A percentile compares a stretch with the other conserved stretches of the same genome.
These are phyloP conservation scores for Takakia lepidozioides DNA, from an alignment of 225 moss, liverwort and hornwort species.

Conservation along the genomic window DNA sequence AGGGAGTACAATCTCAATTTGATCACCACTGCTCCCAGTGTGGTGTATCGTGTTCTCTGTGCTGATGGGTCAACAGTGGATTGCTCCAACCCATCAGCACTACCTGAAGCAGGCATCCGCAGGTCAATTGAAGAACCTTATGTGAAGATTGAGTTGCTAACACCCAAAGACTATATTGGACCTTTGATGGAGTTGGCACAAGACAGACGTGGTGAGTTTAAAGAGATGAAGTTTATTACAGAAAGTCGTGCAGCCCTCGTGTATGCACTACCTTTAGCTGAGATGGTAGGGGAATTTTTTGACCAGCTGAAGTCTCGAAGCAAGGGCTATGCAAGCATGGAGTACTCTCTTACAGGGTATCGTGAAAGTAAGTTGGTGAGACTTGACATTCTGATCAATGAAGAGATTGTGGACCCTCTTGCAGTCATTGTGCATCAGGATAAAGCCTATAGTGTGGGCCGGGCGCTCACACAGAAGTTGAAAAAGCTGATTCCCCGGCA, in stretches of 20 bases:
- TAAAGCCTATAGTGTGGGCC: slow-evolving; percentile 83
- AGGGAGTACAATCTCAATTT: slow-evolving; percentile 90
- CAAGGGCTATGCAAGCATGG: slow-evolving; percentile 99
- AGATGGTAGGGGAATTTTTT: slow-evolving; percentile 99
- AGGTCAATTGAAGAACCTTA: slow-evolving; percentile 72
- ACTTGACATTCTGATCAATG: slow-evolving; percentile 92
- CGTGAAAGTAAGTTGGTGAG: slow-evolving; percentile 83
- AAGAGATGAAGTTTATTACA: slow-evolving; percentile 91
- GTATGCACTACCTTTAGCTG: slow-evolving; percentile 84
- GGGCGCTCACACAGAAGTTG: slow-evolving; percentile 83
- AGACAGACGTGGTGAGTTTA: slow-evolving; percentile 88
- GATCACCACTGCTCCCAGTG: slow-evolving; percentile 95
- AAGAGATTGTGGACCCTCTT: slow-evolving; percentile 80
- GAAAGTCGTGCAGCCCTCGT: slow-evolving; percentile 66
- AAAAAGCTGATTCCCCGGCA: slow-evolving; percentile 93
- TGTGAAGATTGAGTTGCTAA: slow-evolving; percentile 73
- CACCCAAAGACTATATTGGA: slow-evolving; percentile 96
- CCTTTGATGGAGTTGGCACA: slow-evolving; percentile 96
- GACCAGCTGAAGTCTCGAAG: slow-evolving; percentile 97
- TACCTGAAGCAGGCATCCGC: slow-evolving; percentile 85
- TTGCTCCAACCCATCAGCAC: slow-evolving; percentile 88
- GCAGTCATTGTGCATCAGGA: slow-evolving; percentile 95
- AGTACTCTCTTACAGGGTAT: slow-evolving; percentile 87
- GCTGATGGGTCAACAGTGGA: slow-evolving; percentile 52
- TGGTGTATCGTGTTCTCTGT: slow-evolving; percentile 75